Evolutionary conservation across 148 eudicot genomes (phyloP), one percentile per base, ranked within the genome.

Genomic region (Euryodendron excelsum): DNA sequence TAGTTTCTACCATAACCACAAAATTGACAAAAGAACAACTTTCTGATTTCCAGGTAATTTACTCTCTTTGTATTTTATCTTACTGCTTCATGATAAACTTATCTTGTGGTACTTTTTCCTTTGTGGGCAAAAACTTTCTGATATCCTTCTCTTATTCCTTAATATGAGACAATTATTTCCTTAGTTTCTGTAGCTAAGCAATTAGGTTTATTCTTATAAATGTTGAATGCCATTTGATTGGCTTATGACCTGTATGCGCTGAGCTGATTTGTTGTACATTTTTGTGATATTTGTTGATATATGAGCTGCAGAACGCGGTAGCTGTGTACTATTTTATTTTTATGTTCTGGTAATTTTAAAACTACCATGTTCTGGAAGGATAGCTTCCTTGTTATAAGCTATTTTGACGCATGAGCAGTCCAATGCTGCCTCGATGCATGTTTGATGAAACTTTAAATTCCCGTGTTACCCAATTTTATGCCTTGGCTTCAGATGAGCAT

Each of bases 21-120:
- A 79, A 77, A 68, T 79, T 89, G 68, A 77, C 87, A 2, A 84
- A 80, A 69, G 91, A 89, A 75, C 81, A 84, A n/a, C 91, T 91
- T 69, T 87, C 94, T 59, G 73, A 80, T 67, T 91, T 87, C 77
- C 94, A 89, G 94, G 94, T 91, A 80, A 34, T 80, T 50, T 69
- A 30, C 5, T 50, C 34, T 21, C 20, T 58, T 11, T 37, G 50
- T 39, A 61, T 56, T 39, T 67, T 23, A 10, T 65, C 15, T 34
- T 30, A 23, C 50, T 59, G 15, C 36, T 36, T 37, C 59, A 25
- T 59, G 15, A 2, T 31, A 31, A 52, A 39, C 64, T 21, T 69
- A 25, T 50, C 25, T 62, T 30, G 7, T 65, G 1, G 36, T 20
- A 12, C 23, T 23, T 0, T 41, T 28, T 36, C 50, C 18, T 56